Evolutionary conservation across 1,284 basidiomycete species (phyloP), one percentile per base, ranked within the genome.

Genomic region (Rhodotorula sp.): DNA sequence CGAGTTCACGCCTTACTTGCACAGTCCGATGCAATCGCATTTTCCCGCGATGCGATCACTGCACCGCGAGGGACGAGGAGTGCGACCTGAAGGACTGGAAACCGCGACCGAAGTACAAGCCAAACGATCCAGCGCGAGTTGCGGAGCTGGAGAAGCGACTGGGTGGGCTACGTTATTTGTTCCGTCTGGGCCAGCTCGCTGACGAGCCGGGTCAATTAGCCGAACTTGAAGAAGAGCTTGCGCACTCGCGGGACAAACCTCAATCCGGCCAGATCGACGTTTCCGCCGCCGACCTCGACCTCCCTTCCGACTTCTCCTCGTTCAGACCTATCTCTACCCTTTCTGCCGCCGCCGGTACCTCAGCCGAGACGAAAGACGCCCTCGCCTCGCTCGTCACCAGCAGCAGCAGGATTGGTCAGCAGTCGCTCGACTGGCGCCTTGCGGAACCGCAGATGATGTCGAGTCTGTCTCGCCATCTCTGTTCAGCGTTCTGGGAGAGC

Each of bases 91-190:
- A 24, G 27, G 52, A 53, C 22, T 62, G 60, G 60, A 46, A 47
- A 30, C 60, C 60, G 19, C 53, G 46, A 24, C 60, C 60, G 13
- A 62, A 62, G 27, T 7, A 54, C 29, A 62, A 62, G 39, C 29
- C 60, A 5, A 72, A 63, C 76, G 78, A 51, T 74, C 78, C 62
- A n/a, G 39, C 29, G 6, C 64, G 59, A 53, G 74, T 51, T 58
- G 72, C 62, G 72, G 76, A n/a, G 27, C 55, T 65, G 13, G 64
- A 65, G 27, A 53, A 53, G n/a, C 34, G 64, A 2, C 60, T 62
- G 19, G 59, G 59, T 60, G 27, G 47, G 44, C 8, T 19, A 1
- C 19, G 2, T 11, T 34, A 27, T 17, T 17, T 57, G 30, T 20
- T n/a, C 34, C 3, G 5, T 11, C 10, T 15, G 13, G 0, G 22